Conservation (phyloP, 2,329 filamentous ascomycete species). For the Sarocladium oryzae region DNA sequence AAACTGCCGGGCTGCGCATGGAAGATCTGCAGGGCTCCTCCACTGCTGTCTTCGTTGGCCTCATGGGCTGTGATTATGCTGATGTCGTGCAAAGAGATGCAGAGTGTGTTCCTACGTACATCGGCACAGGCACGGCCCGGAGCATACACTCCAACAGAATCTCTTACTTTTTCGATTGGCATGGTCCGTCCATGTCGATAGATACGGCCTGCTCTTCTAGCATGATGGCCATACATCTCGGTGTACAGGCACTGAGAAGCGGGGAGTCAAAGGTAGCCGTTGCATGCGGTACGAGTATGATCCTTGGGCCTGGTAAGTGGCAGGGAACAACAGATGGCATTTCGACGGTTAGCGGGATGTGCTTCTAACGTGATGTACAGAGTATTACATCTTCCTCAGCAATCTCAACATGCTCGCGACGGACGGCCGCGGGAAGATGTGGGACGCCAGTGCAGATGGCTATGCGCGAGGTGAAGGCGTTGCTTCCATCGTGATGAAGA, state of each 20-base stretch:
- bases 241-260: constrained; percentile 19
- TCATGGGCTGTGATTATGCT: neutral
- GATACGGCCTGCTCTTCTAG: constrained; percentile 33
- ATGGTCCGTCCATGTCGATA: constrained; percentile 27
- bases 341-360: too few species aligned
- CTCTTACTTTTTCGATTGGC: constrained; percentile 41
- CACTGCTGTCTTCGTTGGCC: neutral
- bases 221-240: constrained; percentile 27
- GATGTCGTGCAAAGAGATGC: neutral
- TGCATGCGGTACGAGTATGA: neutral
- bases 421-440: neutral
- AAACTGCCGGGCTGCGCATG: constrained; percentile 40
- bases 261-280: constrained; percentile 17
- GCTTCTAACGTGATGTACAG: too few species aligned
- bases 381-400: neutral
- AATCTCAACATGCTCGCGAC: neutral
- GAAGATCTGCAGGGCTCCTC: constrained; percentile 37
- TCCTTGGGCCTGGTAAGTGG: too few species aligned
- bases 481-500: constrained; percentile 54
- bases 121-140: constrained; percentile 21
- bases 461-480: constrained; percentile 60
- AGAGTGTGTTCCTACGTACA: neutral
- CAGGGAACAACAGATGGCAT: too few species aligned
- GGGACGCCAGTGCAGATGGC: constrained; percentile 27
- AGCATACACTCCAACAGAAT: constrained; percentile 37